Evolutionary conservation across 192 early-diverging fungal species (phyloP).

Genomic region (Thamnidium elegans): DNA sequence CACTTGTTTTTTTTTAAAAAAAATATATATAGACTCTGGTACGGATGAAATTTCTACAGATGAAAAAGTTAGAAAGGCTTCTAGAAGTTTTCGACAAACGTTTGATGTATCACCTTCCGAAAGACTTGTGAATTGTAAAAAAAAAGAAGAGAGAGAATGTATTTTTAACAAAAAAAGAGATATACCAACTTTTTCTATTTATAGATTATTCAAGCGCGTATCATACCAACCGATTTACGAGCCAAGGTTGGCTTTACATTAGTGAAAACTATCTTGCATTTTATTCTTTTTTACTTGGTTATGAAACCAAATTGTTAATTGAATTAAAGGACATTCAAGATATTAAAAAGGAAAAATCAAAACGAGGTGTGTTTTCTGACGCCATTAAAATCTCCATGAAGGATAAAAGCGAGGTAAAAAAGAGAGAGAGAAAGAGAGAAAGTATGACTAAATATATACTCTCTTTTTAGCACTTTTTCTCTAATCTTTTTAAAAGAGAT

Average conservation of each 20-base stretch:
- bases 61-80: conserved; percentile 83
- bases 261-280: conserved; percentile 92
- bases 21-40: conserved; percentile 52
- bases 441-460: background rate
- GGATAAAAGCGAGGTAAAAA: conserved; percentile 68
- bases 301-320: conserved; percentile 89
- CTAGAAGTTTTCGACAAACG: conserved; percentile 85
- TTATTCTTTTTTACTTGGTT: conserved; percentile 91
- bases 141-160: too few species aligned
- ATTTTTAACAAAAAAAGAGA: too few species aligned
- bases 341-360: conserved; percentile 83
- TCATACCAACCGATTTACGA: conserved; percentile 48
- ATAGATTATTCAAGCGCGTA: conserved; percentile 90
- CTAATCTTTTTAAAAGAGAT: conserved; percentile 92
- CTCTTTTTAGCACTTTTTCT: conserved; percentile 71
- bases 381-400: conserved; percentile 83
- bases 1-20: background rate
- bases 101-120: conserved; percentile 82
- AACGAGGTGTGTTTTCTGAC: conserved; percentile 90
- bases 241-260: conserved; percentile 97
- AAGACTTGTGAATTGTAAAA: conserved; percentile 83
- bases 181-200: too few species aligned
- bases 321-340: conserved; percentile 92
- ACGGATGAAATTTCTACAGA: conserved; percentile 81
- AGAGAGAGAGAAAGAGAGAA: background rate